Base-by-base conservation (phyloP, 2,329 filamentous ascomycete genomes). In the Davidsoniella eucalypti region DNA sequence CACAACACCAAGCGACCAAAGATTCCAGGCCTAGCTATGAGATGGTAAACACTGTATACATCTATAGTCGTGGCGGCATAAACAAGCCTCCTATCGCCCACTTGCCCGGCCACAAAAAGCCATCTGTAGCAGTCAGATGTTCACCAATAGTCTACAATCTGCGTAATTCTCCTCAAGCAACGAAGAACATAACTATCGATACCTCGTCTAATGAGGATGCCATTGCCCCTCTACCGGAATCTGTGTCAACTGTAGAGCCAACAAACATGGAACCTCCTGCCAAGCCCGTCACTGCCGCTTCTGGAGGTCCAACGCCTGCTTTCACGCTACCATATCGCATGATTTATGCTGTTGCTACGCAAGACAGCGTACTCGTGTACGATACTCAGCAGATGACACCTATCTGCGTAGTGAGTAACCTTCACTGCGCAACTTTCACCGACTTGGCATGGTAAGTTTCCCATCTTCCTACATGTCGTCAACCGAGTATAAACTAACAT, bases 331-430 rank as follows among this genome's bases (percentile, higher is more conserved):
- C 87, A 1, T 96, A 98, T 63, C 82, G 92, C 23, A 87, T 98
- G 70, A 76, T 98, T 0, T 98, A 96, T 65, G 92, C 90, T 3
- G 90, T 98, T 37, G 93, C 92, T 6, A 98, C 92, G 0, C 90
- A 96, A 61, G 92, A 98, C 65, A 85, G 92, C 0, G 85, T 98
- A 3, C 70, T 95, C 41, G 73, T 98, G 18, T 98, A 98, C 61
- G 92, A 98, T 64, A 98, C 92, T 0, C 92, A 98, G 61, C 92
- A 98, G 61, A 84, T 88, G 59, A 93, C 87, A 6, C 92, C 92
- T 2, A 70, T 98, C 36, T 94, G 87, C 61, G 75, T 96, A 38
- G 90, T 98, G 45, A 96, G 87, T 73, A 98, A 98, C 60, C 67
- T 98, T 56, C 92, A 98, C 64, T 94, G 90, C 63, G 88, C 92